These are phyloP conservation scores for Saccharum hybrid DNA, from an alignment of 202 grass and related monocot species.

Conservation along the genomic window DNA sequence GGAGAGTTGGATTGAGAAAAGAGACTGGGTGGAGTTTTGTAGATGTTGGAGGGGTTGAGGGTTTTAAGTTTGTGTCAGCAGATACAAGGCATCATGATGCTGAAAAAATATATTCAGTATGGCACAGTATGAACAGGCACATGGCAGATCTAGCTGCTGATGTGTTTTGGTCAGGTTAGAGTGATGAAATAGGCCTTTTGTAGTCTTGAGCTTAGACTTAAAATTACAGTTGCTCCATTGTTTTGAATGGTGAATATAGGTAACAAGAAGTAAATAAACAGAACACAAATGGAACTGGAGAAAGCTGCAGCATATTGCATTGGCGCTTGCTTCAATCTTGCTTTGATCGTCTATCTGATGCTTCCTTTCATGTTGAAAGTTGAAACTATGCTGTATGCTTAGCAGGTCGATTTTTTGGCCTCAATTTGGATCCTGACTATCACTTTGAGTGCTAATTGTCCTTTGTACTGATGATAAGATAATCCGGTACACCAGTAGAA, in stretches of 20 bases:
- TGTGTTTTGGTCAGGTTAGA: conserved; percentile 1
- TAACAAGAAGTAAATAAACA: background rate
- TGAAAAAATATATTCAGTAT: conserved; percentile 66
- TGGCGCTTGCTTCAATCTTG: background rate
- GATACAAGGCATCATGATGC: conserved; percentile 65
- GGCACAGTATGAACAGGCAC: conserved; percentile 62
- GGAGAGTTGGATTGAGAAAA: conserved; percentile 54
- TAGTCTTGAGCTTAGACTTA: conserved; percentile 8
- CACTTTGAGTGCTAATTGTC: background rate
- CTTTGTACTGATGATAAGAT: background rate
- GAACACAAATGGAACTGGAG: background rate
- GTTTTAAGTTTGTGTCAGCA: conserved; percentile 61
- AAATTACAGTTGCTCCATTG: no score
- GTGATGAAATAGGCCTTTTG: conserved; percentile 9
- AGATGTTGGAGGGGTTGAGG: conserved; percentile 59
- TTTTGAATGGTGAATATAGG: background rate
- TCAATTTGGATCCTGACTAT: background rate
- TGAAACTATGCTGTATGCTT: conserved; percentile 10
- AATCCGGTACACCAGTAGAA: background rate
- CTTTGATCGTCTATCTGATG: background rate
- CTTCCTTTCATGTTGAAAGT: background rate
- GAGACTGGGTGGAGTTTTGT: conserved; percentile 79
- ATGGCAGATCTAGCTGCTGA: conserved; percentile 42
- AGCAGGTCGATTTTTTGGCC: background rate
- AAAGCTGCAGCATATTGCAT: background rate